phyloP scores from a whole-genome alignment of 805 yeast species.

The Candida khao-thaluensis region DNA sequence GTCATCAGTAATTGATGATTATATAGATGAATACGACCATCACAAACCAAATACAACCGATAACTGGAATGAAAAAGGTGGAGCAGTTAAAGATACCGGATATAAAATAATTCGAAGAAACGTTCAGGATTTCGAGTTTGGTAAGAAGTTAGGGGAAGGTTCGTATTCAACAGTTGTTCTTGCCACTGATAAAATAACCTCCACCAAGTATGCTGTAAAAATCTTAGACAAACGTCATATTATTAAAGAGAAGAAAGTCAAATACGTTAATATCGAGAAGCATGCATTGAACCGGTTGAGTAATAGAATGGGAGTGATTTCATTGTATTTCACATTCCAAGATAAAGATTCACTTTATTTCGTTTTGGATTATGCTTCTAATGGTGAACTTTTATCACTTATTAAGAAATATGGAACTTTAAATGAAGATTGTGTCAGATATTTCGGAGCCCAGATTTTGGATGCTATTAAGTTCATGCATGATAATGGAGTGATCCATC shows the following conservation, averaged over 20 bases:
- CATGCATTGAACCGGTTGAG: slow-evolving; percentile 72
- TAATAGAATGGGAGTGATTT: slow-evolving; percentile 59
- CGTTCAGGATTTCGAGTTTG: slow-evolving; percentile 42
- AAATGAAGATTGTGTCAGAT: slow-evolving; percentile 64
- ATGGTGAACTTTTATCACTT: slow-evolving; percentile 70
- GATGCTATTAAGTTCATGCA: slow-evolving; percentile 76
- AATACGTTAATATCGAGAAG: slow-evolving; percentile 81
- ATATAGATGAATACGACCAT: slow-evolving; percentile 1
- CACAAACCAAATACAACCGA: not conserved
- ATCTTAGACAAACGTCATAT: slow-evolving; percentile 74
- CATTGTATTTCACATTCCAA: slow-evolving; percentile 75
- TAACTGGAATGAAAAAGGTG: slow-evolving; percentile 35
- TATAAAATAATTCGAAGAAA: slow-evolving; percentile 32
- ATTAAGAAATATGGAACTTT: slow-evolving; percentile 70
- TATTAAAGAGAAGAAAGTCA: slow-evolving; percentile 78
- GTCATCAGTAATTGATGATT: slow-evolving; percentile 9
- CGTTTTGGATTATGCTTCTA: slow-evolving; percentile 74
- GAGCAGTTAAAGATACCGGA: slow-evolving; percentile 28
- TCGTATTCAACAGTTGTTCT: slow-evolving; percentile 46
- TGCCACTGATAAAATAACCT: slow-evolving; percentile 50
- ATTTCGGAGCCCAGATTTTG: slow-evolving; percentile 70
- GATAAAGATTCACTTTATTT: slow-evolving; percentile 72
- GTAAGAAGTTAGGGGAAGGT: slow-evolving; percentile 44
- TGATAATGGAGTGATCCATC: slow-evolving; percentile 69
- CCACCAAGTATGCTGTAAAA: slow-evolving; percentile 70